phyloP scores from a whole-genome alignment of 805 yeast species.

The Candida ponderosae region DNA sequence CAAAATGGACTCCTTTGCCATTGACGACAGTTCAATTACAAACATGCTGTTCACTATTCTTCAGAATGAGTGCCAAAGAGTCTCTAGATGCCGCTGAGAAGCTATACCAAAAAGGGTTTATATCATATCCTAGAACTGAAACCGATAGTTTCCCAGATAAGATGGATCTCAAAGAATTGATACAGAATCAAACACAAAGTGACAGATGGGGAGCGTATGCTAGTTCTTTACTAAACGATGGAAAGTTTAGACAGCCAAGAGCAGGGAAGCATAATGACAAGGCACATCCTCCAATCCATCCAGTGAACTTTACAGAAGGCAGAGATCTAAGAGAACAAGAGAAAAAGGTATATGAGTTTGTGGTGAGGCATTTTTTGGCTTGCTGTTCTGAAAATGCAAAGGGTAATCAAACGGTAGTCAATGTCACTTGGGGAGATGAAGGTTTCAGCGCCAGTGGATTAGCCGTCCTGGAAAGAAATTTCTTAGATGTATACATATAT shows the following conservation, averaged over 20 bases:
- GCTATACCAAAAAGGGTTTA: conserved; percentile 75
- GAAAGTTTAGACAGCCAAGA: conserved; percentile 58
- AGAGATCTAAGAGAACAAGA: conserved; percentile 33
- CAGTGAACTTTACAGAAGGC: conserved; percentile 42
- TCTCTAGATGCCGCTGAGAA: conserved; percentile 77
- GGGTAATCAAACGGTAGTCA: conserved; percentile 59
- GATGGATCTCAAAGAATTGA: conserved; percentile 61
- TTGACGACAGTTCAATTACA: conserved; percentile 92
- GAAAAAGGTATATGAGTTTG: conserved; percentile 74
- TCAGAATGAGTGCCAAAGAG: conserved; percentile 73
- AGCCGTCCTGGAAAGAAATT: conserved; percentile 65
- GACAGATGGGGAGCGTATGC: conserved; percentile 73
- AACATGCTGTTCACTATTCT: conserved; percentile 68
- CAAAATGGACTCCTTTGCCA: conserved; percentile 81
- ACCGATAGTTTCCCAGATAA: conserved; percentile 77
- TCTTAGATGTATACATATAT: conserved; percentile 73
- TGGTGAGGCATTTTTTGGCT: conserved; percentile 81
- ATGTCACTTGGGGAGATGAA: conserved; percentile 74
- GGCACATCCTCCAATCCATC: conserved; percentile 99
- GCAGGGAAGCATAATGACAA: conserved; percentile 81
- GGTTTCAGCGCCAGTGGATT: conserved; percentile 66
- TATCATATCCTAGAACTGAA: conserved; percentile 96
- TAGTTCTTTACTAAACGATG: conserved; percentile 24
- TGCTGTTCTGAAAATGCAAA: conserved; percentile 88
- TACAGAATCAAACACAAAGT: conserved; percentile 52